A percentile compares a stretch with the other conserved stretches of the same genome.
These are phyloP conservation scores for Thelephora terrestris DNA, from an alignment of 1,284 basidiomycete genomes.

Conservation along the genomic window DNA sequence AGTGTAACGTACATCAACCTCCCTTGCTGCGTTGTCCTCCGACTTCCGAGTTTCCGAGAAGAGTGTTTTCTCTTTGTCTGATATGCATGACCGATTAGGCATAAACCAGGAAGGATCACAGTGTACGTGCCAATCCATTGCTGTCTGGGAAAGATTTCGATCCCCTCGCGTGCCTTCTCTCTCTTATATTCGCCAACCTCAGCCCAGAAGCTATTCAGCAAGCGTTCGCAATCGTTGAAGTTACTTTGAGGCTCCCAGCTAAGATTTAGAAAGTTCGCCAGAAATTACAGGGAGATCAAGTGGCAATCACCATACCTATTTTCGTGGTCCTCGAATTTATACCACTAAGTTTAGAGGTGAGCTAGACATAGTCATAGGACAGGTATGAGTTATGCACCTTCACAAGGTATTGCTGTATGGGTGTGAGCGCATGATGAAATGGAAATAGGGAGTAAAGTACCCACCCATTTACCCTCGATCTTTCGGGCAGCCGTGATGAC, in stretches of 20 bases:
- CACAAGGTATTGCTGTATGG: slow-evolving; percentile 44
- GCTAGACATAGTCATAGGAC: background rate
- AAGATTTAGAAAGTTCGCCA: background rate
- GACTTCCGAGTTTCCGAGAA: slow-evolving; percentile 34
- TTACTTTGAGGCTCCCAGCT: slow-evolving; percentile 63
- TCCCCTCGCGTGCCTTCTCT: no score
- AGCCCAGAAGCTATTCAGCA: slow-evolving; percentile 53
- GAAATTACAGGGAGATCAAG: background rate
- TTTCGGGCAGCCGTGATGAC: slow-evolving; percentile 41
- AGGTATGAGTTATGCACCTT: slow-evolving; percentile 31
- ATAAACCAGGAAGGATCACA: background rate
- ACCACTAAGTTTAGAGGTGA: slow-evolving; percentile 32
- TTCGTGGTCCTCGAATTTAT: slow-evolving; percentile 35
- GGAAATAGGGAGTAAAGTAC: slow-evolving; percentile 14
- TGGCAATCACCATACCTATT: slow-evolving; percentile 29
- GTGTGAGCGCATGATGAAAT: background rate
- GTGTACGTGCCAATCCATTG: slow-evolving; percentile 18
- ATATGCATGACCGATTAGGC: background rate
- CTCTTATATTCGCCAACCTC: slow-evolving; percentile 40
- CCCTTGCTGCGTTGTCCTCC: slow-evolving; percentile 3
- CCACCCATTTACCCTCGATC: slow-evolving; percentile 29
- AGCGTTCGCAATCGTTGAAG: slow-evolving; percentile 39
- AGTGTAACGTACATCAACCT: no score
- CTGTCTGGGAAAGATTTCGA: slow-evolving; percentile 25
- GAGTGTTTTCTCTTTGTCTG: slow-evolving; percentile 30